Conservation (phyloP, 78 protist genomes). For the Diacronema lutheri region DNA sequence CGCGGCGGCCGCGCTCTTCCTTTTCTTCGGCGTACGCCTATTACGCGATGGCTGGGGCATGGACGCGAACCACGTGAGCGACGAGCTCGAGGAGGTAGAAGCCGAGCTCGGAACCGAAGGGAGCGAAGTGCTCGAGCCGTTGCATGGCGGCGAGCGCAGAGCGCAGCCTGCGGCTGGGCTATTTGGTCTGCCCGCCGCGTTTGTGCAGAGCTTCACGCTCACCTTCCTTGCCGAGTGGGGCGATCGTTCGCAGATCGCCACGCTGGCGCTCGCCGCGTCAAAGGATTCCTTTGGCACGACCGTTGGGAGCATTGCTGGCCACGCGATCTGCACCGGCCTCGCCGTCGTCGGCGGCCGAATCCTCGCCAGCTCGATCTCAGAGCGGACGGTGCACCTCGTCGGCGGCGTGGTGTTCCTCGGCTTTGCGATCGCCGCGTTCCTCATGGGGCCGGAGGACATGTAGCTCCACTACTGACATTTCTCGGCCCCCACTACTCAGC, state of each 20-base stretch:
- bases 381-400: constrained; percentile 7
- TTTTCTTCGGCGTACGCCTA: neutral
- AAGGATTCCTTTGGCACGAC: constrained; percentile 68
- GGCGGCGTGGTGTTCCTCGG: constrained; percentile 45
- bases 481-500: no score
- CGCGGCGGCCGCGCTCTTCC: constrained; percentile 53
- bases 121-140: no score
- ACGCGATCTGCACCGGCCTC: constrained; percentile 70
- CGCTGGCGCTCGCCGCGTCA: constrained; percentile 29
- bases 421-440: constrained; percentile 14
- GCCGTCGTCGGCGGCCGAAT: constrained; percentile 70
- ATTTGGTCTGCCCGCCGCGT: neutral
- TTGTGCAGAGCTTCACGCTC: constrained; percentile 56
- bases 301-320: constrained; percentile 71
- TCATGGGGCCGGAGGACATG: no score
- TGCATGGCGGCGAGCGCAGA: neutral
- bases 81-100: no score
- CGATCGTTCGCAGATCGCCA: constrained; percentile 76
- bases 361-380: constrained; percentile 48
- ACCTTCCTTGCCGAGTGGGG: constrained; percentile 88
- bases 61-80: neutral
- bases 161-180: neutral
- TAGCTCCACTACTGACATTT: no score
- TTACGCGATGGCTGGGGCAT: neutral
- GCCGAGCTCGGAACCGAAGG: no score